phyloP scores from a whole-genome alignment of 2,329 filamentous ascomycete species.

The Purpureocillium lavendulum region DNA sequence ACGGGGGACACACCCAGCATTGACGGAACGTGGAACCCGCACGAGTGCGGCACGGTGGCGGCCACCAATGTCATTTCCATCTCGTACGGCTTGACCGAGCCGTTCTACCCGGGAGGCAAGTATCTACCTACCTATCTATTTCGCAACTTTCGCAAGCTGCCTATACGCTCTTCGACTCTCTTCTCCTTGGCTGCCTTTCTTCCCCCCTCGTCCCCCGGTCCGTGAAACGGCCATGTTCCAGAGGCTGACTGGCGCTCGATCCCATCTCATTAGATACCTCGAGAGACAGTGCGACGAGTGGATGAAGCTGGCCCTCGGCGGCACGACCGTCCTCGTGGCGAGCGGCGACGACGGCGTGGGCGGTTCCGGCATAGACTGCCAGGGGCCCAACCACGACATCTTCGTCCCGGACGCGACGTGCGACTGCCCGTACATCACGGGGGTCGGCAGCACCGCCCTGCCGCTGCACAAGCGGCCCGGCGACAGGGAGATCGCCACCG shows the following conservation, averaged over 20 bases:
- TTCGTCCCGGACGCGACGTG: conserved; percentile 27
- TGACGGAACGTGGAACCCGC: conserved; percentile 39
- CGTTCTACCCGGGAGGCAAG: too few species aligned
- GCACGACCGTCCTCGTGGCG: conserved; percentile 29
- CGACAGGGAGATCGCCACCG: conserved; percentile 1
- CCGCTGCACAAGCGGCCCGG: conserved; percentile 30
- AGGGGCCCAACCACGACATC: conserved; percentile 3
- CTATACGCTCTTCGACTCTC: too few species aligned
- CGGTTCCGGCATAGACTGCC: background rate
- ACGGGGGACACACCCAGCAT: conserved; percentile 36
- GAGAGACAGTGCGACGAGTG: conserved; percentile 33
- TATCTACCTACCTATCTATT: conserved; percentile 19
- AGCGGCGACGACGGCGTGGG: conserved; percentile 31
- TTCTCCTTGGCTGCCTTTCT: too few species aligned
- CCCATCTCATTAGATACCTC: conserved; percentile 29
- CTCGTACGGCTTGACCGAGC: conserved; percentile 8
- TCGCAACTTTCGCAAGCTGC: too few species aligned
- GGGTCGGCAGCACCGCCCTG: conserved; percentile 38
- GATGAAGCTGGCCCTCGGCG: conserved; percentile 36
- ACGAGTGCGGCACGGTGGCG: conserved; percentile 22
- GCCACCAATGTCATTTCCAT: background rate
- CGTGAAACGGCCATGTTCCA: too few species aligned
- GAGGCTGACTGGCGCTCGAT: too few species aligned
- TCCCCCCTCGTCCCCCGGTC: too few species aligned
- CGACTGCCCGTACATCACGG: conserved; percentile 35